Percentiles rank a stretch among this genome's conserved stretches.
Conservation (phyloP, 2,329 filamentous ascomycete species). For the Hirsutella thompsonii region DNA sequence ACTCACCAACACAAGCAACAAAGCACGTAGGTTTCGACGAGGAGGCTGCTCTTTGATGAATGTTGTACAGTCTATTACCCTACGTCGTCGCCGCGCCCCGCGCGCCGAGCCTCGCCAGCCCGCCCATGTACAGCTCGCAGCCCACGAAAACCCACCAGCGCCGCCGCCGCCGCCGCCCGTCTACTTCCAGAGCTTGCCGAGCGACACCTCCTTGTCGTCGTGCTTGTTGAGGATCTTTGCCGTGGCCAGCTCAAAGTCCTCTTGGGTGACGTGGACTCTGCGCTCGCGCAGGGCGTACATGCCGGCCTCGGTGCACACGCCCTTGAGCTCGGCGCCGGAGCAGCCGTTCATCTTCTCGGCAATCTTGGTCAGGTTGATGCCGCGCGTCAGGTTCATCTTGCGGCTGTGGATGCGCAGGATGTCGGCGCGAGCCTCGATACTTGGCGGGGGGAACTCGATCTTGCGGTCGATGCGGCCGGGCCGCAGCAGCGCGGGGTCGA, state of each 20-base stretch:
- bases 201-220: slow-evolving; percentile 90
- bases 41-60: background rate
- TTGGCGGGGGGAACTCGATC: slow-evolving; percentile 97
- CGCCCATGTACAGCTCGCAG: background rate
- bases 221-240: slow-evolving; percentile 99
- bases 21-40: too few relatives aligned
- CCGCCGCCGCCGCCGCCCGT: slow-evolving; percentile 4
- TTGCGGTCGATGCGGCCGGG: slow-evolving; percentile 98
- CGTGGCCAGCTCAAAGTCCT: slow-evolving; percentile 96
- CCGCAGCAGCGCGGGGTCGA: slow-evolving; percentile 85
- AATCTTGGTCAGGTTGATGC: slow-evolving; percentile 96
- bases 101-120: background rate
- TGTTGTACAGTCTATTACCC: background rate
- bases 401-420: slow-evolving; percentile 95
- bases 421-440: slow-evolving; percentile 89
- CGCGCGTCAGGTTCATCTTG: slow-evolving; percentile 96
- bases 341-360: slow-evolving; percentile 99
- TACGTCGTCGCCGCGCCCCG: too few relatives aligned
- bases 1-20: too few relatives aligned
- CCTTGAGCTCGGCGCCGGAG: slow-evolving; percentile 94
- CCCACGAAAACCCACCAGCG: too few relatives aligned
- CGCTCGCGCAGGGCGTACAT: slow-evolving; percentile 96
- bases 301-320: slow-evolving; percentile 94
- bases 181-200: slow-evolving; percentile 64
- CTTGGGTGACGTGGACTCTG: slow-evolving; percentile 94